Evolutionary conservation across 306 rosid species (phyloP).

Genomic region (Malus orientalis): DNA sequence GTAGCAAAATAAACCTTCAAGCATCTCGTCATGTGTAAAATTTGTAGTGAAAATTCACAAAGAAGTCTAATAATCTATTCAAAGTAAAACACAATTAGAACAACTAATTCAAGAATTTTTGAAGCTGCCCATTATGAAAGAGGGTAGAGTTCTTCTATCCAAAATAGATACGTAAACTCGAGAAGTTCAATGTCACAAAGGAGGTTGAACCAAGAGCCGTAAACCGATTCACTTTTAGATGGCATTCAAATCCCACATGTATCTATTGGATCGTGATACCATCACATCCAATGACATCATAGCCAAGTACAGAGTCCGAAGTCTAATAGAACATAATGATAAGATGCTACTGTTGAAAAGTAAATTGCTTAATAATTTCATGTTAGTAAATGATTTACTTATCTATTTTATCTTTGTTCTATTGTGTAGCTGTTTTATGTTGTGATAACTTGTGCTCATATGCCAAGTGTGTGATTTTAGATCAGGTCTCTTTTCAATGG

Average conservation of each 20-base stretch:
- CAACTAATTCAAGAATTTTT: background rate
- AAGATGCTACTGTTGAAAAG: no score
- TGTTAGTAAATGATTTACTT: no score
- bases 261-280: background rate
- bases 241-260: background rate
- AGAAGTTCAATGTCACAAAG: background rate
- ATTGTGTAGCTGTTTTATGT: no score
- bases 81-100: background rate
- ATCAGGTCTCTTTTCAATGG: no score
- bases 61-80: background rate
- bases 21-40: background rate
- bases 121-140: background rate
- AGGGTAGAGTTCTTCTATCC: background rate
- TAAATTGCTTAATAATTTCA: no score
- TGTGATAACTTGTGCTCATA: no score
- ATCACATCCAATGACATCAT: background rate
- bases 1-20: no score
- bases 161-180: background rate
- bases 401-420: no score
- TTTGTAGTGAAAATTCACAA: background rate
- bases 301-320: background rate
- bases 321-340: background rate
- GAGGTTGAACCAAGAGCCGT: background rate
- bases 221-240: background rate
- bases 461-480: no score